These are phyloP conservation scores for Trichoderma sp. DNA, from an alignment of 2,329 filamentous ascomycete genomes.

Conservation along the genomic window DNA sequence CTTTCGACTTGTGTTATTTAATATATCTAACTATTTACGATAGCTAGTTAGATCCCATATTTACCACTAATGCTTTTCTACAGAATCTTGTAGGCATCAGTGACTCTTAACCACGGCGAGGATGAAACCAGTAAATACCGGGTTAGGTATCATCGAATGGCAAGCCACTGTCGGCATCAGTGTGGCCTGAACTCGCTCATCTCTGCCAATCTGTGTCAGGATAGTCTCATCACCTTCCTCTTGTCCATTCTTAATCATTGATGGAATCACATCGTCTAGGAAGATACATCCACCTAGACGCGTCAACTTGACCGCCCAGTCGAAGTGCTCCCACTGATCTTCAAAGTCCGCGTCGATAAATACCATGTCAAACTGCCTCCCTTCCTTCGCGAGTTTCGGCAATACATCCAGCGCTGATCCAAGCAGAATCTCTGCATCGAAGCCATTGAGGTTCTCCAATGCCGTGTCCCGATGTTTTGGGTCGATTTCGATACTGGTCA, in stretches of 20 bases:
- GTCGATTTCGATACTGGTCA: neutral
- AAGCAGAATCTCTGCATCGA: neutral
- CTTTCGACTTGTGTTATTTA: too few relatives aligned
- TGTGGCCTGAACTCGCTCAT: neutral
- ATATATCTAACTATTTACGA: neutral
- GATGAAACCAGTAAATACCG: neutral
- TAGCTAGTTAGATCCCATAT: neutral
- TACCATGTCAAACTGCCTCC: conserved; percentile 3
- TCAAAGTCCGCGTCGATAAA: conserved; percentile 1
- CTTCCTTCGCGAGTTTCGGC: neutral
- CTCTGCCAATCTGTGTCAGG: neutral
- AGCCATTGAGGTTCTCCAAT: neutral
- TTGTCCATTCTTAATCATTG: neutral
- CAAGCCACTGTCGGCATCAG: neutral
- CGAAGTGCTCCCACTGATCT: neutral
- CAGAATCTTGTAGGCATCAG: neutral
- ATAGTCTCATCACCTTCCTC: neutral
- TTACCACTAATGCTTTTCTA: neutral
- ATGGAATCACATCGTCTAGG: neutral
- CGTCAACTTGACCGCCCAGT: neutral
- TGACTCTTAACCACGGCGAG: neutral
- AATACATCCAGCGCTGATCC: neutral
- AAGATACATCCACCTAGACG: neutral
- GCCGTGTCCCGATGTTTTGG: neutral
- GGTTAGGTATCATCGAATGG: neutral